A percentile compares a stretch with the other conserved stretches of the same genome.
Conservation (phyloP, 2,329 filamentous ascomycete species). For the Rugonectria rugulosa region DNA sequence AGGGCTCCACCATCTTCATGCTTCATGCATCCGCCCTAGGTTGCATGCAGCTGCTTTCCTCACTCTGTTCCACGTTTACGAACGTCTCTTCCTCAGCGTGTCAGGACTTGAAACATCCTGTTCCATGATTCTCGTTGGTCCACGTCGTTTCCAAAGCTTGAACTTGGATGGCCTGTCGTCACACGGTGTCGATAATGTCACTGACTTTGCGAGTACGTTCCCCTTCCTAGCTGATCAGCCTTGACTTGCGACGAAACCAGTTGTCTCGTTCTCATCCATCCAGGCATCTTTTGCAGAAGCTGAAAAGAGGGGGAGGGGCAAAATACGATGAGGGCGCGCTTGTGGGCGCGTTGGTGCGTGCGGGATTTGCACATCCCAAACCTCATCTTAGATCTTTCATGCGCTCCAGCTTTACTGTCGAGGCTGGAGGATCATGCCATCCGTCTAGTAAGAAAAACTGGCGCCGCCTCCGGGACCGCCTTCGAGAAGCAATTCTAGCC, state of each 20-base stretch:
- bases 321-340: not conserved
- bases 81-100: conserved; percentile 15
- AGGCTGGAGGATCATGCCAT: conserved; percentile 20
- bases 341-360: conserved; percentile 1
- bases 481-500: conserved; percentile 23
- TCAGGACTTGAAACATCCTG: conserved; percentile 24
- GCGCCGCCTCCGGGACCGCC: conserved; percentile 7
- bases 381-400: conserved; percentile 24
- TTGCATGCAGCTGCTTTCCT: conserved; percentile 15
- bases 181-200: not conserved
- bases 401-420: conserved; percentile 5
- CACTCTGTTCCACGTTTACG: conserved; percentile 20
- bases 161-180: not conserved
- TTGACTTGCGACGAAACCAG: not conserved
- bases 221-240: not conserved
- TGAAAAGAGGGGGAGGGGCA: conserved; percentile 13
- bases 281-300: not conserved
- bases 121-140: conserved; percentile 18
- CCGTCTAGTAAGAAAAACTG: conserved; percentile 1
- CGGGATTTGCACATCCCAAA: conserved; percentile 1
- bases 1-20: conserved; percentile 23
- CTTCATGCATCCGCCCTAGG: conserved; percentile 24
- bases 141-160: conserved; percentile 11
- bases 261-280: not conserved
- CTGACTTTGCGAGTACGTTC: too few relatives aligned